Evolutionary conservation across 176 grass and related monocot species (phyloP), one percentile per base, ranked within the genome.

Genomic region (Carex kokanica): DNA sequence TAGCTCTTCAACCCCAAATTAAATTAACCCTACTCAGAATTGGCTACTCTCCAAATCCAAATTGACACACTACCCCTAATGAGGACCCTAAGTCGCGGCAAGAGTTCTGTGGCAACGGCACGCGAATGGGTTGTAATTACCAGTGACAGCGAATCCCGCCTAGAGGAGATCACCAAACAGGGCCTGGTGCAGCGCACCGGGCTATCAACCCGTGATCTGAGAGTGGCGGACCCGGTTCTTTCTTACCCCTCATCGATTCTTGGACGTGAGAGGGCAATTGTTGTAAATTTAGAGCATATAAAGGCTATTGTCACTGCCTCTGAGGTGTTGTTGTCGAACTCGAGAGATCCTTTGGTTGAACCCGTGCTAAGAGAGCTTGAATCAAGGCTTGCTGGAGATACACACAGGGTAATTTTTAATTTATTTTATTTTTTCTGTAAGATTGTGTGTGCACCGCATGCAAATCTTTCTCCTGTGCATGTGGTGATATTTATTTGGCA

Each of bases 201-300:
- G 63, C 86, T 91, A 2, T 78, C 45, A 21, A 49, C 80, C 9
- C 86, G 86, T 12, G 90, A 91, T 56, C 80, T 91, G 36, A 77
- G 90, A 31, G 80, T 83, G 40, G 81, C 88, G 27, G 93, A 92
- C 78, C 90, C 93, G 23, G 75, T 83, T 61, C 78, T 90, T 7
- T 78, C 90, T 1, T 92, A 79, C 83, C 85, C 88, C 34, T 85
- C 88, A 10, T 71, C 86, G 63, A 56, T 88, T 81, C 11, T 81
- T 11, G 82, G 78, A 1, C 88, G 93, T 3, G 90, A 95, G 57
- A 83, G 86, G 47, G 90, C 88, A 56, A 61, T 91, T 51, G 92
- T 94, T 21, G 90, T 92, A 81, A 90, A 83, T 86, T 84, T 94
- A 74, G 93, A 95, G 40, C 86, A 84, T 83, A 91, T 87, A 18